Percentiles rank a stretch among this genome's conserved stretches.
Conservation (phyloP, 2,329 filamentous ascomycete genomes). For the Clonostachys byssicola region DNA sequence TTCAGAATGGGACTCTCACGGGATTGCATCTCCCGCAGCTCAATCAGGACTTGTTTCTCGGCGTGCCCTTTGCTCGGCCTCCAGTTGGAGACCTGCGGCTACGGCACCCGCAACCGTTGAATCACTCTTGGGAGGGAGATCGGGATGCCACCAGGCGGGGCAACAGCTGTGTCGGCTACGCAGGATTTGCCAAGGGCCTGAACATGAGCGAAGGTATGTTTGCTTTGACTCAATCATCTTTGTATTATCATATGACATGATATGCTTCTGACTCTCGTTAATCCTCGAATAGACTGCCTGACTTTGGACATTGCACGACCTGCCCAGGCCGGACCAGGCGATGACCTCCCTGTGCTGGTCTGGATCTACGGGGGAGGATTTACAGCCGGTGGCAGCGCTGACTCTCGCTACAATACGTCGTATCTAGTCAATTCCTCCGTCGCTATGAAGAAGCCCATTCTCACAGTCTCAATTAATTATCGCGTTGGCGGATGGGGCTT, state of each 20-base stretch:
- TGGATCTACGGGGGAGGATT: conserved; percentile 49
- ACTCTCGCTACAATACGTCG: conserved; percentile 54
- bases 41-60: conserved; percentile 42
- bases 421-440: conserved; percentile 52
- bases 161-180: neutral
- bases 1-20: neutral
- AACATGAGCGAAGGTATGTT: neutral
- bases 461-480: conserved; percentile 37
- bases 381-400: conserved; percentile 14
- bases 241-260: neutral
- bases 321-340: conserved; percentile 19
- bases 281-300: conserved; percentile 30
- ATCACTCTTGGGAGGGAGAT: conserved; percentile 30
- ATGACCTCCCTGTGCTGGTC: conserved; percentile 49
- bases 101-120: conserved; percentile 38
- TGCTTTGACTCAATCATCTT: neutral
- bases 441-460: neutral
- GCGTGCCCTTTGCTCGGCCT: conserved; percentile 49
- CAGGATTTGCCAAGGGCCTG: neutral
- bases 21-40: neutral
- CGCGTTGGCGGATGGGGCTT: conserved; percentile 50
- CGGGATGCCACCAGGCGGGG: conserved; percentile 26
- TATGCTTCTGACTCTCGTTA: neutral
- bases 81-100: conserved; percentile 46
- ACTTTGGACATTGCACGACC: conserved; percentile 36